Base-by-base conservation (phyloP, 106 monocot species). In the Allium sativum region DNA sequence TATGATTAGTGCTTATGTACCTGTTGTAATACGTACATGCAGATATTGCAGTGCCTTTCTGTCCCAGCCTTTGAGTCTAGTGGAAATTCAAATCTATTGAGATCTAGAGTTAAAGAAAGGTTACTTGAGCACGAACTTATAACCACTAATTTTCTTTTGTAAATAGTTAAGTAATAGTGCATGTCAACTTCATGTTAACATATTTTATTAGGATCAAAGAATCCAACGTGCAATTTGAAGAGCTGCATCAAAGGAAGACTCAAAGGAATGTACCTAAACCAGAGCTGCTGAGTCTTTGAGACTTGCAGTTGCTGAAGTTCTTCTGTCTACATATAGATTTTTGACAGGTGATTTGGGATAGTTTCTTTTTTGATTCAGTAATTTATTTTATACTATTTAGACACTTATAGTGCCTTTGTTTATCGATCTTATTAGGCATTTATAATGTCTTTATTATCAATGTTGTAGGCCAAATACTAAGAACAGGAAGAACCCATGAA, bases 291-390 rank as follows among this genome's bases (percentile, higher is more conserved):
- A 88, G 44, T 77, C 77, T 45, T 48, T 88, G 47, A 78, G 80
- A 31, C 83, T 88, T 52, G 65, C 75, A 11, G 68, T 88, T 47
- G 83, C 80, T 44, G 88, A 88, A 76, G 70, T 81, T 51, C 66
- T 88, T 47, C 59, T 88, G 43, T 83, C 88, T 47, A 83, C 88
- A 10, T 88, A 83, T 40, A 72, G 83, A 57, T 77, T 50, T 88
- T 87, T 59, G 53, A 72, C 14, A 87, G 80, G 64, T 67, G 82
- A 46, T 82, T 79, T 70, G 79, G 82, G 82, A 82, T 71, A 62
- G 77, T 65, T 70, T 61, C 42, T 12, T 67, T 45, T 48, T 43
- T 52, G 40, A 31, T 48, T 15, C 57, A 68, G 20, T 0, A 3
- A 17, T 0, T 17, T 6, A 16, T 43, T 40, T 58, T 43, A n/a